phyloP scores from a whole-genome alignment of 768 basidiomycete genomes.

The Porpolomopsis calyptriformis region DNA sequence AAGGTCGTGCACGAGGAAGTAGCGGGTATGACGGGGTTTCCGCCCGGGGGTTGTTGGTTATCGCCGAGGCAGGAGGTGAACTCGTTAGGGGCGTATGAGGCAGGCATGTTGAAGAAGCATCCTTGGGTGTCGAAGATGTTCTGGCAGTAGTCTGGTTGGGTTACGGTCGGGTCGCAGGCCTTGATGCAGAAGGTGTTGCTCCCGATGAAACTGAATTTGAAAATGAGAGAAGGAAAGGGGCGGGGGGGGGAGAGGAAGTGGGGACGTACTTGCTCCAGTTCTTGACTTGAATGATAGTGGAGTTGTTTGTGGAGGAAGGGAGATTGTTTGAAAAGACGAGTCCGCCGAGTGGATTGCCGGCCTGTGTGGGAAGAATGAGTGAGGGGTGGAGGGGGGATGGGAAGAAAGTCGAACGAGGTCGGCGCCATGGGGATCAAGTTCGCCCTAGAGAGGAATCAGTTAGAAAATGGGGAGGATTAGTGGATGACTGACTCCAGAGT shows the following conservation, averaged over 20 bases:
- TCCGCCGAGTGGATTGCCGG: slow-evolving; percentile 76
- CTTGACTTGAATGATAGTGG: slow-evolving; percentile 40
- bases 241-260: too few relatives aligned
- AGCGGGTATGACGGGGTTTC: slow-evolving; percentile 5
- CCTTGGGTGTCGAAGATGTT: slow-evolving; percentile 72
- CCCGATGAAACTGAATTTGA: slow-evolving; percentile 54
- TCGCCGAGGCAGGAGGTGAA: slow-evolving; percentile 63
- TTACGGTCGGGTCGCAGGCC: slow-evolving; percentile 51
- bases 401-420: slow-evolving; percentile 7
- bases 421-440: slow-evolving; percentile 10
- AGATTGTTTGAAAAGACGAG: slow-evolving; percentile 54
- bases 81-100: slow-evolving; percentile 41
- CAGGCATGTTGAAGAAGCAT: slow-evolving; percentile 63
- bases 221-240: too few relatives aligned
- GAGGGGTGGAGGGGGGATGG: background rate
- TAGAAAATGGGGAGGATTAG: background rate
- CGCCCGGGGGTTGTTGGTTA: slow-evolving; percentile 51
- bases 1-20: slow-evolving; percentile 8
- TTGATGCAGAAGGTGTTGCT: slow-evolving; percentile 57
- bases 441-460: slow-evolving; percentile 2
- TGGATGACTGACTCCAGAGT: slow-evolving; percentile 37
- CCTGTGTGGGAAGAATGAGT: slow-evolving; percentile 23
- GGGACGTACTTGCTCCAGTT: slow-evolving; percentile 65
- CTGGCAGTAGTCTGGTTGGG: slow-evolving; percentile 47
- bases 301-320: slow-evolving; percentile 29